Evolutionary conservation across 129 eudicot genomes (phyloP).

Genomic region (Escallonia rubra): DNA sequence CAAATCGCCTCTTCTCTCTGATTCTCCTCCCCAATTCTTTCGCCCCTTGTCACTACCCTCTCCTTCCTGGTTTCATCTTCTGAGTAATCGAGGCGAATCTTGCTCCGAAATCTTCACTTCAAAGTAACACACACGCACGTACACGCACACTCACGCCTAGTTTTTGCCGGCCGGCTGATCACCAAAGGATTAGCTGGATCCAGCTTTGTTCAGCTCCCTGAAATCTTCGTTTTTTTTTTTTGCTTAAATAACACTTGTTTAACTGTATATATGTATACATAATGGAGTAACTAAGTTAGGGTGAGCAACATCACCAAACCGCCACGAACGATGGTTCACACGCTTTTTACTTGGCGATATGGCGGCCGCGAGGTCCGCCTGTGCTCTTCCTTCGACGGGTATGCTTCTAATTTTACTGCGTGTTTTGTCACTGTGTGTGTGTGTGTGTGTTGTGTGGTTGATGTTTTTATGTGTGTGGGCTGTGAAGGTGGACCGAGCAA

Average conservation of each 20-base stretch:
- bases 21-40: background rate
- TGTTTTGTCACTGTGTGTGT: background rate
- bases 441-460: slow-evolving; percentile 19
- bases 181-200: background rate
- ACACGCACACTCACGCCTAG: background rate
- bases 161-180: too few species aligned
- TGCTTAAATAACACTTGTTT: too few species aligned
- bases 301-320: slow-evolving; percentile 3
- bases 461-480: slow-evolving; percentile 10
- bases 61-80: slow-evolving; percentile 30
- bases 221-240: too few species aligned
- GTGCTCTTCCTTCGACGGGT: slow-evolving; percentile 55
- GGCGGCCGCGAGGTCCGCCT: slow-evolving; percentile 57
- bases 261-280: background rate
- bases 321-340: slow-evolving; percentile 41
- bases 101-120: background rate
- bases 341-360: slow-evolving; percentile 52
- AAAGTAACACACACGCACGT: background rate
- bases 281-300: background rate
- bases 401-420: slow-evolving; percentile 17
- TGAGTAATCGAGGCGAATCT: slow-evolving; percentile 44
- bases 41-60: background rate
- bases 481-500: slow-evolving; percentile 50
- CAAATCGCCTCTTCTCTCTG: background rate
- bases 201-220: background rate